Percentiles rank a stretch among this genome's conserved stretches.
Evolutionary conservation across 176 grass and related monocot genomes (phyloP).

Genomic region (Phoenix roebelenii): DNA sequence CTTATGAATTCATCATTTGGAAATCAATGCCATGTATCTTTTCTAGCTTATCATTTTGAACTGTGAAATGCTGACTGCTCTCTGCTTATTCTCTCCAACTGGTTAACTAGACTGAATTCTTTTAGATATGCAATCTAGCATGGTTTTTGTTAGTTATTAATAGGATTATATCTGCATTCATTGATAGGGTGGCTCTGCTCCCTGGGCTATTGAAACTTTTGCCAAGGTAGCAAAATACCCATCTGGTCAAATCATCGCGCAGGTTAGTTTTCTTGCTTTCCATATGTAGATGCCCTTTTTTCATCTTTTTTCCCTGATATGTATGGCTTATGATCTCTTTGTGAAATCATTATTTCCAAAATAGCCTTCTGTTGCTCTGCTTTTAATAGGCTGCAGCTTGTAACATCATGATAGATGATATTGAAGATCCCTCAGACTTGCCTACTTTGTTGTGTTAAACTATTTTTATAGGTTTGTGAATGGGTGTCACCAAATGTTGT

Average conservation of each 20-base stretch:
- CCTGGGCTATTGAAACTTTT: slow-evolving; percentile 83
- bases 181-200: slow-evolving; percentile 54
- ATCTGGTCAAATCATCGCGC: slow-evolving; percentile 77
- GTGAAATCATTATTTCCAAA: not conserved
- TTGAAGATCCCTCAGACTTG: too few relatives aligned
- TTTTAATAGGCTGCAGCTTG: too few relatives aligned
- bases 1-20: too few relatives aligned
- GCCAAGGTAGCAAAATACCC: slow-evolving; percentile 83
- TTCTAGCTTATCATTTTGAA: too few relatives aligned
- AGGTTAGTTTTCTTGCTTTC: slow-evolving; percentile 41
- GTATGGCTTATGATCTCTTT: too few relatives aligned
- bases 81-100: not conserved
- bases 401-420: too few relatives aligned
- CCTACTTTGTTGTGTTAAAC: too few relatives aligned
- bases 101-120: not conserved
- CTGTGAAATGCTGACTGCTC: too few relatives aligned
- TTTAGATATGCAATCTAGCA: not conserved
- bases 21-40: too few relatives aligned
- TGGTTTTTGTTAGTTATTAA: slow-evolving; percentile 10
- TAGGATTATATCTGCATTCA: slow-evolving; percentile 10
- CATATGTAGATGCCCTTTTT: not conserved
- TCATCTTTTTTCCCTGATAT: not conserved
- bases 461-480: too few relatives aligned
- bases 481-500: too few relatives aligned
- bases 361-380: not conserved